Evolutionary conservation across 177 flowering plant genomes (phyloP).

Genomic region (Vitis hybrid): DNA sequence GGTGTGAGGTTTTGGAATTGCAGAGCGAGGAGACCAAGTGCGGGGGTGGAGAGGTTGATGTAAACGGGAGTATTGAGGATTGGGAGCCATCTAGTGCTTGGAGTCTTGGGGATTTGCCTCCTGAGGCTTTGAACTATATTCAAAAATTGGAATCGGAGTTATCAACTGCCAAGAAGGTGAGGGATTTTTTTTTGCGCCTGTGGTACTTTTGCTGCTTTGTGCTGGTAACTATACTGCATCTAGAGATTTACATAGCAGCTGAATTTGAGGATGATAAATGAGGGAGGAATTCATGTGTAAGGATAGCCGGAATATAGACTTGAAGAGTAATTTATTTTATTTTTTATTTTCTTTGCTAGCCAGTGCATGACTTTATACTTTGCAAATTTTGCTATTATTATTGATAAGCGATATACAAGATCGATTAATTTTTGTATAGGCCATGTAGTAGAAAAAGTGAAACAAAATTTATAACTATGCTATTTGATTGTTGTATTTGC

Average conservation of each 20-base stretch:
- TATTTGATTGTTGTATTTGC: background rate
- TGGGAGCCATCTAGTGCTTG: conserved; percentile 27
- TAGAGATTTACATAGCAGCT: background rate
- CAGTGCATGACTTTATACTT: no score
- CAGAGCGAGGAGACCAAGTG: conserved; percentile 27
- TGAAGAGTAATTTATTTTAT: no score
- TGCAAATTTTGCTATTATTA: no score
- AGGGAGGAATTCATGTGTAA: no score
- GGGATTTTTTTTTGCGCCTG: background rate
- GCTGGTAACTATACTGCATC: background rate
- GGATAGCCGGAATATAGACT: no score
- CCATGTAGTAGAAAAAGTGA: no score
- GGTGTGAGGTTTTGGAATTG: conserved; percentile 22
- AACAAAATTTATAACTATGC: no score
- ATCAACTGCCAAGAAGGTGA: conserved; percentile 50
- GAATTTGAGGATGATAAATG: background rate
- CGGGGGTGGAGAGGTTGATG: conserved; percentile 12
- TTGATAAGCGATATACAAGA: no score
- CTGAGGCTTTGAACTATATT: conserved; percentile 61
- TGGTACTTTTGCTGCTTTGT: background rate
- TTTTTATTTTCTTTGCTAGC: no score
- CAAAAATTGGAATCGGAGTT: conserved; percentile 59
- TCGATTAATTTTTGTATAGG: no score
- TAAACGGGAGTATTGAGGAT: conserved; percentile 23
- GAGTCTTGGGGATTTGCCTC: conserved; percentile 48